A percentile compares a stretch with the other conserved stretches of the same genome.
These are phyloP conservation scores for Ogataea pignaliae DNA, from an alignment of 805 yeast species.

Conservation along the genomic window DNA sequence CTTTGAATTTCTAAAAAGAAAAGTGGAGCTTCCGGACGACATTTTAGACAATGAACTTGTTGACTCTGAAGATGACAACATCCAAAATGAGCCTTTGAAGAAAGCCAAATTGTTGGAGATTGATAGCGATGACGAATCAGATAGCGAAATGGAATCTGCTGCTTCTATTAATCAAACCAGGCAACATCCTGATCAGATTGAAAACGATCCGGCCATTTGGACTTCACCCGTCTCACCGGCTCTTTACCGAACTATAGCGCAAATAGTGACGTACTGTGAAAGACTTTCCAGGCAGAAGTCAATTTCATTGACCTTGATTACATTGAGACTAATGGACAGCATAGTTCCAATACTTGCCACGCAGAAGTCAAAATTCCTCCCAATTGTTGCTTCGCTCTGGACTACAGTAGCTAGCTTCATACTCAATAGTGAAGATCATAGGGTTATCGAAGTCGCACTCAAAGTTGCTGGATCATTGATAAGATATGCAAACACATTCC, in stretches of 20 bases:
- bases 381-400: constrained; percentile 52
- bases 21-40: constrained; percentile 24
- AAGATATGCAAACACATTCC: constrained; percentile 40
- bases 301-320: constrained; percentile 46
- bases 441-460: constrained; percentile 28
- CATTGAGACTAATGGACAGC: constrained; percentile 45
- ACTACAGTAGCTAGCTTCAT: constrained; percentile 33
- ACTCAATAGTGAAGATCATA: constrained; percentile 19
- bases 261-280: constrained; percentile 66
- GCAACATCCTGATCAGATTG: constrained; percentile 8
- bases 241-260: constrained; percentile 54
- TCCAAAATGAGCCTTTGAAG: constrained; percentile 15
- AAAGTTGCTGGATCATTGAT: constrained; percentile 25
- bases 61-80: constrained; percentile 8
- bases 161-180: constrained; percentile 20
- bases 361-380: constrained; percentile 39
- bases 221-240: constrained; percentile 57
- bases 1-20: constrained; percentile 37
- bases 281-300: constrained; percentile 66
- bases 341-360: constrained; percentile 53
- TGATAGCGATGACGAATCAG: constrained; percentile 36
- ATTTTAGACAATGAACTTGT: constrained; percentile 10
- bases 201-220: constrained; percentile 48
- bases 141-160: constrained; percentile 28
- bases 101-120: constrained; percentile 23